Percentiles rank a stretch among this genome's conserved stretches.
Conservation (phyloP, 2,329 filamentous ascomycete species). For the Diaporthe vaccinii region DNA sequence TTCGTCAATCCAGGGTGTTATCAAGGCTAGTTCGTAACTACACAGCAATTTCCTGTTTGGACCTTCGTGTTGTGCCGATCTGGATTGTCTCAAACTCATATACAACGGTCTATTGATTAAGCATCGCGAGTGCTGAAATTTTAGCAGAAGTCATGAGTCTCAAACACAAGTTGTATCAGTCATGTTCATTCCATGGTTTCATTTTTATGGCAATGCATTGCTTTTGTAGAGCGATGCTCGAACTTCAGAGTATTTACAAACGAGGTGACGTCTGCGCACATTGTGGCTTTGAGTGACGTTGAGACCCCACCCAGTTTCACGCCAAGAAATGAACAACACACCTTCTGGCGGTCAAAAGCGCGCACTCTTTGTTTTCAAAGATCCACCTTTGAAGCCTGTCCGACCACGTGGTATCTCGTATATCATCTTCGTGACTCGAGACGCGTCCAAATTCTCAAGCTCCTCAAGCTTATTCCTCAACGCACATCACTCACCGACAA, state of each 20-base stretch:
- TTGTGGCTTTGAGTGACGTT: conserved; percentile 26
- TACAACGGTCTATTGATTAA: not conserved
- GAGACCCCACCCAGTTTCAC: conserved; percentile 25
- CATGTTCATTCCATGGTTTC: not conserved
- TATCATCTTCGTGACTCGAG: conserved; percentile 28
- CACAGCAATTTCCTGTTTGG: not conserved
- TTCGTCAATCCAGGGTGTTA: too few species aligned
- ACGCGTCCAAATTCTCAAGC: not conserved
- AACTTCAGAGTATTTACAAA: not conserved
- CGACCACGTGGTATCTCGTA: conserved; percentile 33
- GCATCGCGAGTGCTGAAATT: not conserved
- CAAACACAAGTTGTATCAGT: not conserved
- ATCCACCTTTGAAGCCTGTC: conserved; percentile 26
- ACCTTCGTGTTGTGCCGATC: not conserved
- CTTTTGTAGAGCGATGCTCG: not conserved
- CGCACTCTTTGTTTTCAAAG: conserved; percentile 15
- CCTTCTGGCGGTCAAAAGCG: conserved; percentile 26
- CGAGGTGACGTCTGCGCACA: not conserved
- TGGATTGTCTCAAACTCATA: not conserved
- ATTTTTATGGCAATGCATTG: not conserved
- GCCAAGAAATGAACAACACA: conserved; percentile 32
- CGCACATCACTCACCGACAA: conserved; percentile 6
- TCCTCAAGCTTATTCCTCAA: not conserved
- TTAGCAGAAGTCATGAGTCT: not conserved
- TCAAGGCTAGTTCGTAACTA: not conserved